Evolutionary conservation across 176 grass and related monocot species (phyloP), one percentile per base, ranked within the genome.

Genomic region (Pontederia paniculata): DNA sequence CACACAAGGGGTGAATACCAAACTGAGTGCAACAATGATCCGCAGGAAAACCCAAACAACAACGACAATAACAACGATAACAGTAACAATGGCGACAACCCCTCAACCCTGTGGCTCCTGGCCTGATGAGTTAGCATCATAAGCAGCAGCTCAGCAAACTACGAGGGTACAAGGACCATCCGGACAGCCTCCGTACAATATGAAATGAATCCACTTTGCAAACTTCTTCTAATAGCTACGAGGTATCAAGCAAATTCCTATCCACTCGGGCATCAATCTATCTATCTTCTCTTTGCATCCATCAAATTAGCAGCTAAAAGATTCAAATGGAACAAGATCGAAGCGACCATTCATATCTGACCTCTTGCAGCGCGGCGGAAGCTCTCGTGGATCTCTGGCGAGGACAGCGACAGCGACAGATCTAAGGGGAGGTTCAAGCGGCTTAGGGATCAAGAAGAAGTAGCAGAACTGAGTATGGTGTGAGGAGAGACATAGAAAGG

Each of bases 111-210:
- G 57, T 67, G 75, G 55, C 70, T 45, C 41, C 74, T 48, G 63
- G 50, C 63, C 45, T 21, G 54, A 12, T 70, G 73, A 25, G 50
- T 60, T 70, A 57, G 84, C 84, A 88, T 88, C 68, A 76, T 83
- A 83, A 11, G 79, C 57, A 43, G 45, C 73, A 55, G 57, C 67
- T 13, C 59, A 43, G 28, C 28, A 37, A 37, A 37, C 42, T 41
- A 12, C 42, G 28, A 62, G 12, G 59, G 42, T 43, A 45, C 45
- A 41, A 62, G 21, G 59, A 45, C 23, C 42, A 62, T 20, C 59
- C 42, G 20, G 20, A 9, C 12, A 45, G 11, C 42, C 10, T 7
- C 12, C 28, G 45, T 12, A 62, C 59, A 20, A 56, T 1, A 8
- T 21, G 28, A 12, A 62, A 62, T 12, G 42, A 45, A 19, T 12